Conservation (phyloP, 2,329 filamentous ascomycete genomes). For the Pseudogymnoascus sp. region DNA sequence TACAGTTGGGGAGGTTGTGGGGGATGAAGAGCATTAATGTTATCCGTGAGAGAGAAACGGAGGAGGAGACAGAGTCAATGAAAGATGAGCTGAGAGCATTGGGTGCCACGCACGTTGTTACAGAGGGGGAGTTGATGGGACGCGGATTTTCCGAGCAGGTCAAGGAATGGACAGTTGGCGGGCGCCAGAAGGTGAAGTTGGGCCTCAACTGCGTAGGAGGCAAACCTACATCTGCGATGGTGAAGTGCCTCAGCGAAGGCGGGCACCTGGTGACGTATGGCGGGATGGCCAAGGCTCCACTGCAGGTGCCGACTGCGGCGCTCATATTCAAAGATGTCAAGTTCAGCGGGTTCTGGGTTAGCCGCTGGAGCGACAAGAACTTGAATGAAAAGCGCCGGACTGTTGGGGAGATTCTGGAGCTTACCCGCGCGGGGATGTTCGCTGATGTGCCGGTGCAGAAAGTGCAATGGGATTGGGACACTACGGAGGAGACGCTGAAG, state of each 20-base stretch:
- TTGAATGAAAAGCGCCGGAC: conserved; percentile 67
- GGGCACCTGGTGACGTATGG: conserved; percentile 87
- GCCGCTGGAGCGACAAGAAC: conserved; percentile 74
- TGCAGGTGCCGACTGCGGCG: conserved; percentile 70
- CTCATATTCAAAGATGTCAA: conserved; percentile 89
- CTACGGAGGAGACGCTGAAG: conserved; percentile 59
- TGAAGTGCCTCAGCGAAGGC: conserved; percentile 61
- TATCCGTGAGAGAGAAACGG: conserved; percentile 61
- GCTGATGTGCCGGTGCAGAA: conserved; percentile 75
- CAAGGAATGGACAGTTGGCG: conserved; percentile 58
- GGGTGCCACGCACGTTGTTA: conserved; percentile 46
- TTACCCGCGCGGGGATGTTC: conserved; percentile 71
- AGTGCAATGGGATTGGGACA: conserved; percentile 76
- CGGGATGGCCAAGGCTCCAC: conserved; percentile 84
- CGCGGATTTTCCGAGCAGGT: conserved; percentile 40
- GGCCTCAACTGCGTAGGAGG: conserved; percentile 93
- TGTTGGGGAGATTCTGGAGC: conserved; percentile 72
- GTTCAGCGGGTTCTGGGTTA: conserved; percentile 94
- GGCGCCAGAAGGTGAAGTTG: conserved; percentile 63
- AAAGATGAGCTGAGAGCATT: conserved; percentile 52
- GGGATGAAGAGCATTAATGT: conserved; percentile 87
- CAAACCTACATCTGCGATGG: conserved; percentile 69
- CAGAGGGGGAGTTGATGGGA: conserved; percentile 41
- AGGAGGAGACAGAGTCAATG: conserved; percentile 56
- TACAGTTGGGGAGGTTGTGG: conserved; percentile 81